A percentile compares a stretch with the other conserved stretches of the same genome.
Evolutionary conservation across 192 early-diverging fungal species (phyloP).

Genomic region (Coemansia pectinata): DNA sequence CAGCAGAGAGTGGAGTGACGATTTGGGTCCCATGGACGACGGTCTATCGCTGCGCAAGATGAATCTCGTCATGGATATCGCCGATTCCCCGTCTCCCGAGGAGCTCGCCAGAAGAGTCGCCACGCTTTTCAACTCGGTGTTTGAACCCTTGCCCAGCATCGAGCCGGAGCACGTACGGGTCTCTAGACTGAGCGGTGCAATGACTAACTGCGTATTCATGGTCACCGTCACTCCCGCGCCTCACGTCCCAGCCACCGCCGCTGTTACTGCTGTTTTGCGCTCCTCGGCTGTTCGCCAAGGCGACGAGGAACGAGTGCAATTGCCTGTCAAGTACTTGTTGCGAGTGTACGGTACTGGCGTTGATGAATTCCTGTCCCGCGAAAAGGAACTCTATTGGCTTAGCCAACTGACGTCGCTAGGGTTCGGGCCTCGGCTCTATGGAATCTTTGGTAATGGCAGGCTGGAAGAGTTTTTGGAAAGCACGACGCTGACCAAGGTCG

Average conservation of each 20-base stretch:
- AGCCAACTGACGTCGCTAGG: conserved; percentile 65
- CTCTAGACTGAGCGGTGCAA: conserved; percentile 64
- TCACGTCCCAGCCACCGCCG: conserved; percentile 6
- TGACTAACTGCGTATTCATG: conserved; percentile 67
- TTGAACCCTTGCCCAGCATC: conserved; percentile 21
- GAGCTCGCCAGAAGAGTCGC: conserved; percentile 28
- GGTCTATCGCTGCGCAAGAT: conserved; percentile 17
- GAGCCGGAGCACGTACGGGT: conserved; percentile 30
- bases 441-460: conserved; percentile 81
- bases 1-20: conserved; percentile 22
- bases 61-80: conserved; percentile 37
- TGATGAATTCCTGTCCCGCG: conserved; percentile 75
- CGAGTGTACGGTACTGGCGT: conserved; percentile 82
- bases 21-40: conserved; percentile 13
- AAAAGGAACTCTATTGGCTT: conserved; percentile 81
- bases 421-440: conserved; percentile 74
- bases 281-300: neutral
- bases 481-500: conserved; percentile 65
- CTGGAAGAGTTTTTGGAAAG: conserved; percentile 84
- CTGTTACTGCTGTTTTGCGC: conserved; percentile 1
- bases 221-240: conserved; percentile 33
- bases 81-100: conserved; percentile 20
- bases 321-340: conserved; percentile 57
- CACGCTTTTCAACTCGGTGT: conserved; percentile 31
- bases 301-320: neutral